phyloP scores from a whole-genome alignment of 352 stramenopile genomes.

The Phytopythium boreale region DNA sequence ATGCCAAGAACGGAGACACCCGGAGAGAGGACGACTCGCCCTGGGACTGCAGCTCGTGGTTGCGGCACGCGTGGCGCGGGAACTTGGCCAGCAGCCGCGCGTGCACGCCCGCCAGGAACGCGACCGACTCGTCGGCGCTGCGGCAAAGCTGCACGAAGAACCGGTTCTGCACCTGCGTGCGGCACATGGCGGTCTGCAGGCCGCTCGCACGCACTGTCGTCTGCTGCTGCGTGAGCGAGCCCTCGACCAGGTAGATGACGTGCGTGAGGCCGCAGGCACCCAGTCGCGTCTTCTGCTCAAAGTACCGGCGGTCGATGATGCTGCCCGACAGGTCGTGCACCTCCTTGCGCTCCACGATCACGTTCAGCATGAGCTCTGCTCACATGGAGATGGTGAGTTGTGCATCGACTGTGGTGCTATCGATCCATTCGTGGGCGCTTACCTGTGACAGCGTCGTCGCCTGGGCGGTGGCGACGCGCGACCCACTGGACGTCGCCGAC shows the following conservation, averaged over 20 bases:
- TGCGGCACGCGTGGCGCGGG: conserved; percentile 28
- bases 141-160: conserved; percentile 82
- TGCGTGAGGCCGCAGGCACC: conserved; percentile 61
- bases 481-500: conserved; percentile 84
- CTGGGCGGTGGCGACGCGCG: conserved; percentile 43
- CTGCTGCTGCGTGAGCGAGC: conserved; percentile 70
- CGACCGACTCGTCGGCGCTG: conserved; percentile 74
- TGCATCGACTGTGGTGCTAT: neutral
- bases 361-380: conserved; percentile 75
- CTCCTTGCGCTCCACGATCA: conserved; percentile 84
- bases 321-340: conserved; percentile 74
- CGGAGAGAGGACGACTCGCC: neutral
- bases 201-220: conserved; percentile 57
- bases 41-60: conserved; percentile 16
- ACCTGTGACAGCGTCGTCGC: conserved; percentile 15
- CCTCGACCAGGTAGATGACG: conserved; percentile 85
- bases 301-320: conserved; percentile 81
- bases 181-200: conserved; percentile 69
- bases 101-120: conserved; percentile 68
- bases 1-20: conserved; percentile 16
- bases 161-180: conserved; percentile 78
- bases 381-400: neutral
- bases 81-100: conserved; percentile 59
- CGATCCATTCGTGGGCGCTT: neutral
- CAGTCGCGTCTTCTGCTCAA: conserved; percentile 76